Evolutionary conservation across 306 rosid genomes (phyloP).

Genomic region (Boehmeria nivea): DNA sequence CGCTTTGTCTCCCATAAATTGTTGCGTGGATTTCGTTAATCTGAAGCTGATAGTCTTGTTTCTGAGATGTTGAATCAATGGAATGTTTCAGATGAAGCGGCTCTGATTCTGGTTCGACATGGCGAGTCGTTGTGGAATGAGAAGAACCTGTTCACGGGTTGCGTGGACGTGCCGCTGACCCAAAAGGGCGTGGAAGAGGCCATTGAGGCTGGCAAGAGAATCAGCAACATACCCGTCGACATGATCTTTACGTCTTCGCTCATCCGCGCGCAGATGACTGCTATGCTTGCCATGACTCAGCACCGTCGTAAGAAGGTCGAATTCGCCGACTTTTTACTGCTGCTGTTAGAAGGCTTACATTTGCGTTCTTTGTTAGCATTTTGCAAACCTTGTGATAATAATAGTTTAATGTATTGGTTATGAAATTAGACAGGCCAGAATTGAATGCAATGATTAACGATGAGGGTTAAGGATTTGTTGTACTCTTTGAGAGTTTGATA

Average conservation of each 20-base stretch:
- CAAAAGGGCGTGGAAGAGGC: slow-evolving; percentile 97
- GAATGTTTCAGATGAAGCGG: slow-evolving; percentile 71
- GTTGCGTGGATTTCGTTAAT: neutral
- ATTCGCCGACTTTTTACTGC: neutral
- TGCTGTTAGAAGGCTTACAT: slow-evolving; percentile 3
- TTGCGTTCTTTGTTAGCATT: neutral
- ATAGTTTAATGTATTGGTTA: neutral
- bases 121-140: slow-evolving; percentile 98
- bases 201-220: slow-evolving; percentile 98
- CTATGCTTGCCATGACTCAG: slow-evolving; percentile 99
- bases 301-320: slow-evolving; percentile 86
- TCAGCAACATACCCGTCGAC: slow-evolving; percentile 92
- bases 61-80: neutral
- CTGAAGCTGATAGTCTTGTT: no score
- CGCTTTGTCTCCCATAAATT: neutral
- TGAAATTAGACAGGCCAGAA: no score
- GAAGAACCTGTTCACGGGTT: slow-evolving; percentile 94
- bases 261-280: slow-evolving; percentile 99
- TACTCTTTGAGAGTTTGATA: neutral
- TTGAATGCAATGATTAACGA: neutral
- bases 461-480: neutral
- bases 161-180: slow-evolving; percentile 95
- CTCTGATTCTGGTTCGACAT: slow-evolving; percentile 87
- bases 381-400: neutral
- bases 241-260: slow-evolving; percentile 87